Conservation (phyloP, 306 rosid genomes). For the Citrullus amarus region DNA sequence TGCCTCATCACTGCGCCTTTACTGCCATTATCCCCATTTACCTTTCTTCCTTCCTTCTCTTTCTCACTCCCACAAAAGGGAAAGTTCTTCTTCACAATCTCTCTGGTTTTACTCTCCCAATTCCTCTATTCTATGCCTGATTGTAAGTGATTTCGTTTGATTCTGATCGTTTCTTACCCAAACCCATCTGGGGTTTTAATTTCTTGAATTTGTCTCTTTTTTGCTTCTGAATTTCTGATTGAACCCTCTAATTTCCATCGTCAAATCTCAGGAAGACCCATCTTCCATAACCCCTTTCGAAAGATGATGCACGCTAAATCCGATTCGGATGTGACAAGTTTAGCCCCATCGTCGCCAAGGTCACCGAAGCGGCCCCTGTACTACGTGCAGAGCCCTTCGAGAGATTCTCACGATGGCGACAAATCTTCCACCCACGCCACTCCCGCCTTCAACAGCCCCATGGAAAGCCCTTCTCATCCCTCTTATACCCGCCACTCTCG, state of each 20-base stretch:
- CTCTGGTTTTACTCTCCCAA: background rate
- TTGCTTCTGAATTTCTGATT: background rate
- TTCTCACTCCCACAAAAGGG: background rate
- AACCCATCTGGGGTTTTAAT: background rate
- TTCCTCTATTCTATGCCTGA: background rate
- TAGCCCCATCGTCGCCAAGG: constrained; percentile 42
- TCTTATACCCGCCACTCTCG: constrained; percentile 58
- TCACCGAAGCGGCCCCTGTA: constrained; percentile 58
- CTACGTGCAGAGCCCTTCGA: constrained; percentile 65
- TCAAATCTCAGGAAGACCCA: background rate
- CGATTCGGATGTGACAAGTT: constrained; percentile 71
- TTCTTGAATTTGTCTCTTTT: background rate
- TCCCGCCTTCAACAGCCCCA: constrained; percentile 45
- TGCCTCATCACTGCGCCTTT: background rate
- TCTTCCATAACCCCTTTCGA: background rate
- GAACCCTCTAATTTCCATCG: background rate
- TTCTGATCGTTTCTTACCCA: background rate
- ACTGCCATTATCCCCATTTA: background rate
- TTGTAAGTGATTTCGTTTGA: background rate
- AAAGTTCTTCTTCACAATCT: background rate
- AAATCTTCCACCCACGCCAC: constrained; percentile 51
- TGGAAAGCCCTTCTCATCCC: constrained; percentile 59
- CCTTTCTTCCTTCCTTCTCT: background rate
- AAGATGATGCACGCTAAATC: constrained; percentile 52
- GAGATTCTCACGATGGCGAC: constrained; percentile 75